phyloP scores from a whole-genome alignment of 345 rosid species.

The Salix udensis region DNA sequence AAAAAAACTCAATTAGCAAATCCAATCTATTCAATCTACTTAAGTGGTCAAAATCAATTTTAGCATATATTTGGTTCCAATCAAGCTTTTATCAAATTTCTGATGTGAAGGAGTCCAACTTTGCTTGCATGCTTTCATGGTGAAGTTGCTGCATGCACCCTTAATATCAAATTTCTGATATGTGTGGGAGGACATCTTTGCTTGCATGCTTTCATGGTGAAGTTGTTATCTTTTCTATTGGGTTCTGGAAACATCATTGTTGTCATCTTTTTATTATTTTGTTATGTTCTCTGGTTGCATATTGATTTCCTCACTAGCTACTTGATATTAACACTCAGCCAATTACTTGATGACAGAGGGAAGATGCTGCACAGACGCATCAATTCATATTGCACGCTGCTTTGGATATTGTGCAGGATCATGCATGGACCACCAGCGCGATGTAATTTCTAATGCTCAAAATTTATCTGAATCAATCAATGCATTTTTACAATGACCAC shows the following conservation, averaged over 20 bases:
- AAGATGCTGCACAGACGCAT: conserved; percentile 95
- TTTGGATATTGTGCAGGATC: conserved; percentile 88
- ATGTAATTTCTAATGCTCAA: conserved; percentile 47
- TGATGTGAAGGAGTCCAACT: too few species aligned
- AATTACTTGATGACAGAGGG: conserved; percentile 56
- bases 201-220: neutral
- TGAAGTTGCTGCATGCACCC: neutral
- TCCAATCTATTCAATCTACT: too few species aligned
- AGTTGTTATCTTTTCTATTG: neutral
- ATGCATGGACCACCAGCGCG: conserved; percentile 96
- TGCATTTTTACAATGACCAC: neutral
- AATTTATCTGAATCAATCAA: neutral
- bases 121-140: too few species aligned
- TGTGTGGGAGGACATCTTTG: neutral
- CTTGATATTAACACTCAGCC: neutral
- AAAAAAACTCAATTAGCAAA: too few species aligned
- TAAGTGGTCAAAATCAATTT: too few species aligned
- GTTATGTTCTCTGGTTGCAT: neutral
- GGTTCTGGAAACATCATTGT: neutral
- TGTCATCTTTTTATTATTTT: neutral
- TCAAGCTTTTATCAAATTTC: too few species aligned
- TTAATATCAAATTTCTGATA: neutral
- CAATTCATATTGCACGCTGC: conserved; percentile 95
- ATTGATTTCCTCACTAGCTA: neutral
- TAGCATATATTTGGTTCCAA: too few species aligned